Percentiles rank a stretch among this genome's conserved stretches.
Conservation (phyloP, 139 green algal species). For the Chlamydomonas schloesseri region DNA sequence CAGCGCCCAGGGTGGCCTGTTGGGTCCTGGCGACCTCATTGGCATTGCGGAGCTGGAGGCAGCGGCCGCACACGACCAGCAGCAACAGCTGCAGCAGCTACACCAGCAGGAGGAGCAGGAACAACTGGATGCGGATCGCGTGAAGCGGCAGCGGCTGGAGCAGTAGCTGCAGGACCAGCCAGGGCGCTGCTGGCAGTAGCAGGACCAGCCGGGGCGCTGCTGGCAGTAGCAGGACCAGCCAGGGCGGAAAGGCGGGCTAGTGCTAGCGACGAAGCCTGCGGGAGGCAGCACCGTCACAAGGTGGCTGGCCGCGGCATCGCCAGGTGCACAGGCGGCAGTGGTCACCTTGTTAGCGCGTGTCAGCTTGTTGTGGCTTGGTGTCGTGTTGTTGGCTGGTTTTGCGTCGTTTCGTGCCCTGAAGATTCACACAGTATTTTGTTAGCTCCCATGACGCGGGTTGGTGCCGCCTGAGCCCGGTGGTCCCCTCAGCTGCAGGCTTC, state of each 20-base stretch:
- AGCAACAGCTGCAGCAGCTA: not conserved
- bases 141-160: not conserved
- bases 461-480: no score
- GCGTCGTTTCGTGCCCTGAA: not conserved
- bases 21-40: constrained; percentile 4
- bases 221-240: not conserved
- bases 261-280: no score
- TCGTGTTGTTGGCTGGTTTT: no score
- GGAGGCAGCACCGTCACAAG: no score
- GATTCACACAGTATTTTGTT: not conserved
- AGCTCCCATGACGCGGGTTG: not conserved
- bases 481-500: no score
- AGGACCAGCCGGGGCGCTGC: not conserved
- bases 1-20: not conserved
- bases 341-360: no score
- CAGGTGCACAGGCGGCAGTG: no score
- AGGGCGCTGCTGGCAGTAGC: not conserved
- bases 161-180: not conserved
- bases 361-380: no score
- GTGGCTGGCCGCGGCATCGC: no score
- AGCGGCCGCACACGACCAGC: not conserved
- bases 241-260: no score
- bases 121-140: not conserved
- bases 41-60: not conserved
- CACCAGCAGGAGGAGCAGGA: not conserved